Evolutionary conservation across 495 filamentous ascomycete genomes (phyloP).

Genomic region (Aspergillus nanangensis): DNA sequence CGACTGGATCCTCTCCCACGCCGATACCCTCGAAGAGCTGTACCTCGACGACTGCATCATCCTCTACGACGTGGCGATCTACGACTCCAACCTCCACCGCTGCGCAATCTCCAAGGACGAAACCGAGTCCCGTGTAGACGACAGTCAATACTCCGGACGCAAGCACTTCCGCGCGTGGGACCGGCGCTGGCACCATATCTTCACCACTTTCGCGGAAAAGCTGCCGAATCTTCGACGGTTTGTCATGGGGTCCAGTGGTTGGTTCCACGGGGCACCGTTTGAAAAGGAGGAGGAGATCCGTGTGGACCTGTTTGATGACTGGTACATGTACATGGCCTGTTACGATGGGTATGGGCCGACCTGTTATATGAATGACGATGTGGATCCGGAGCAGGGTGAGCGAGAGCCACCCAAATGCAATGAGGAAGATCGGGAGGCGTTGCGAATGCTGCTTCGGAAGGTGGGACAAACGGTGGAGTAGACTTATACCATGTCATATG

Average conservation of each 20-base stretch:
- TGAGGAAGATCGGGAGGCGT: not conserved
- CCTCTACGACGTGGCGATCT: slow-evolving; percentile 7
- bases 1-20: slow-evolving; percentile 23
- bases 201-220: slow-evolving; percentile 12
- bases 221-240: slow-evolving; percentile 10
- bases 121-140: too few species aligned
- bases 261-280: slow-evolving; percentile 8
- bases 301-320: slow-evolving; percentile 3
- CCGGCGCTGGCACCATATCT: slow-evolving; percentile 20
- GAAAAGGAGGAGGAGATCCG: slow-evolving; percentile 8
- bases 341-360: slow-evolving; percentile 3
- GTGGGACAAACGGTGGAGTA: not conserved
- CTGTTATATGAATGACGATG: not conserved
- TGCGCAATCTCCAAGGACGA: too few species aligned
- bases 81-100: too few species aligned
- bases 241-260: slow-evolving; percentile 5
- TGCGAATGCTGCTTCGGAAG: not conserved
- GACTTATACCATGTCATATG: too few species aligned
- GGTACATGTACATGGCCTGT: slow-evolving; percentile 10
- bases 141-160: too few species aligned
- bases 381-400: not conserved
- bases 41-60: slow-evolving; percentile 22
- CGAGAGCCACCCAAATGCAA: not conserved
- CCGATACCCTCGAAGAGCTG: slow-evolving; percentile 13
- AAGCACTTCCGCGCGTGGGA: slow-evolving; percentile 1